phyloP scores from a whole-genome alignment of 2,329 filamentous ascomycete species.

The Neonectria neomacrospora region DNA sequence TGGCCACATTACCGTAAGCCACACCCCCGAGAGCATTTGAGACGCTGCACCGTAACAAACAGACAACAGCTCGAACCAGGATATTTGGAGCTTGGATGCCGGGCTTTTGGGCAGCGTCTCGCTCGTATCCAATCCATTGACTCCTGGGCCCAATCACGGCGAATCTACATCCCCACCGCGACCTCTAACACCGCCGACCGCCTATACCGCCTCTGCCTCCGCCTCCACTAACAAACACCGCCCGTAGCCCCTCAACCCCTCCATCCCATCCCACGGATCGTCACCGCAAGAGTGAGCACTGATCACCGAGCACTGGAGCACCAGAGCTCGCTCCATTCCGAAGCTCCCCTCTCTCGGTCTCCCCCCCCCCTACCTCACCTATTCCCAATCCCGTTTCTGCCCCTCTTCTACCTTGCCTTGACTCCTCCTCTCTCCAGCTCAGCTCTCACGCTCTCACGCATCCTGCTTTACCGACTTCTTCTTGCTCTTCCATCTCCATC shows the following conservation, averaged over 20 bases:
- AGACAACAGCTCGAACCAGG: slow-evolving; percentile 13
- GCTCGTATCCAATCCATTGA: slow-evolving; percentile 11
- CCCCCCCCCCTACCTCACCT: slow-evolving; percentile 21
- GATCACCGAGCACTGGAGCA: neutral
- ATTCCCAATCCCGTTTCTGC: slow-evolving; percentile 15
- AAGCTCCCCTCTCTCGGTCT: slow-evolving; percentile 42
- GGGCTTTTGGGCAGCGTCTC: slow-evolving; percentile 7
- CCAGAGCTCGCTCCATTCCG: slow-evolving; percentile 25
- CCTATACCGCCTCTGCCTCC: slow-evolving; percentile 12
- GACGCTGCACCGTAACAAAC: slow-evolving; percentile 13
- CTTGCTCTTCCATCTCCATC: slow-evolving; percentile 11
- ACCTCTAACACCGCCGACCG: slow-evolving; percentile 3
- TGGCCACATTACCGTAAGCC: neutral
- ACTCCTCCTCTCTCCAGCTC: slow-evolving; percentile 25
- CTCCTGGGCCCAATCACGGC: slow-evolving; percentile 17
- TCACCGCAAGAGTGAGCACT: slow-evolving; percentile 43
- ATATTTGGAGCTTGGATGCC: slow-evolving; percentile 1
- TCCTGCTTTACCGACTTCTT: slow-evolving; percentile 5
- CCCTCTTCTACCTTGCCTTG: slow-evolving; percentile 30
- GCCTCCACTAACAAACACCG: slow-evolving; percentile 33
- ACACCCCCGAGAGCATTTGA: neutral
- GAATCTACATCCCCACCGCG: slow-evolving; percentile 8
- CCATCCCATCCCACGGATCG: slow-evolving; percentile 37
- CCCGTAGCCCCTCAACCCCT: slow-evolving; percentile 43
- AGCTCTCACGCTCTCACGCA: slow-evolving; percentile 26